These are phyloP conservation scores for Heliosperma pusillum DNA, from an alignment of 148 eudicot genomes.

Conservation along the genomic window DNA sequence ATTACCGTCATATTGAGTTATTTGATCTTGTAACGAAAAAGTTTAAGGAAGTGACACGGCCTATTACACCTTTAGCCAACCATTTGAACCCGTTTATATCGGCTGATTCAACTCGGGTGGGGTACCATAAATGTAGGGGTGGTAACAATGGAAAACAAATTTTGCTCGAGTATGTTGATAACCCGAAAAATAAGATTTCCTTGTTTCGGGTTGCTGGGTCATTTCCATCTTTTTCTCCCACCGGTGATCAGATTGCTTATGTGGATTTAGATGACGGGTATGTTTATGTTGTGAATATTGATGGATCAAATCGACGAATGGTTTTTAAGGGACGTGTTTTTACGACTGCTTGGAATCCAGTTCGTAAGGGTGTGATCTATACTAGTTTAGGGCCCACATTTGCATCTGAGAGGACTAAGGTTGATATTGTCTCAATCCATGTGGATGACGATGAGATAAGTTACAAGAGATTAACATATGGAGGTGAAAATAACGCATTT, in stretches of 20 bases:
- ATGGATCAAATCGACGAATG: slow-evolving; percentile 56
- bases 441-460: slow-evolving; percentile 41
- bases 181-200: slow-evolving; percentile 41
- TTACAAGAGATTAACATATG: slow-evolving; percentile 46
- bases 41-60: slow-evolving; percentile 55
- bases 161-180: slow-evolving; percentile 56
- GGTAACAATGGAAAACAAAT: slow-evolving; percentile 24
- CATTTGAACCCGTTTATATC: slow-evolving; percentile 80
- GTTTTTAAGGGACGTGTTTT: slow-evolving; percentile 43
- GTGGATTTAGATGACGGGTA: slow-evolving; percentile 41
- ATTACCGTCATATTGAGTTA: slow-evolving; percentile 73
- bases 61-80: slow-evolving; percentile 45
- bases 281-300: slow-evolving; percentile 48
- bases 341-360: slow-evolving; percentile 69
- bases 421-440: slow-evolving; percentile 56
- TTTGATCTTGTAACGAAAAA: slow-evolving; percentile 43
- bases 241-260: slow-evolving; percentile 64
- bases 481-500: slow-evolving; percentile 82
- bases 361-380: slow-evolving; percentile 71
- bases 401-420: slow-evolving; percentile 54
- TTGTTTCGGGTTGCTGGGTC: slow-evolving; percentile 72
- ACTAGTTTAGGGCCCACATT: slow-evolving; percentile 69
- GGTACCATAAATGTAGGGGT: slow-evolving; percentile 84
- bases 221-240: slow-evolving; percentile 76
- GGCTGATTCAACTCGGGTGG: slow-evolving; percentile 48